Percentiles rank a stretch among this genome's conserved stretches.
Conservation (phyloP, 495 filamentous ascomycete genomes). For the Aspergillus bertholletiae region DNA sequence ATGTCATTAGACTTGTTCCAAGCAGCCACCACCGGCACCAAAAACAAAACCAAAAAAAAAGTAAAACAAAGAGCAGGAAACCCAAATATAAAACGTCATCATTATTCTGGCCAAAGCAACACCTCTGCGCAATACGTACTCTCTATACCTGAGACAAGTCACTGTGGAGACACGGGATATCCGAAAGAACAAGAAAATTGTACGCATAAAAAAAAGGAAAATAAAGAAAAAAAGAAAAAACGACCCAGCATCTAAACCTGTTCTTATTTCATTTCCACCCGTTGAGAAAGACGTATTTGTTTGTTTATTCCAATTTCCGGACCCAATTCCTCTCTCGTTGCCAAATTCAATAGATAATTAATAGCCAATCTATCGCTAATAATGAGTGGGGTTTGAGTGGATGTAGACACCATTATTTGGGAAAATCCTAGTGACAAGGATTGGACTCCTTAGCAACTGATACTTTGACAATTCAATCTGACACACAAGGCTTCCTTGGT, state of each 20-base stretch:
- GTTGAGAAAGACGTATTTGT: background rate
- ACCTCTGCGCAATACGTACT: no score
- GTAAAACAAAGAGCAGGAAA: background rate
- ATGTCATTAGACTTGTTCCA: no score
- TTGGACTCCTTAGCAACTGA: background rate
- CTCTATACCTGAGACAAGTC: conserved; percentile 14
- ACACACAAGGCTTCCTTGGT: background rate
- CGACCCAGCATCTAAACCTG: background rate
- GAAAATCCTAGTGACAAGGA: background rate
- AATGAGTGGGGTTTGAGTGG: background rate
- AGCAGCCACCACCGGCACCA: no score
- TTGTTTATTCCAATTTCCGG: background rate
- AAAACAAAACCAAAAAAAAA: background rate
- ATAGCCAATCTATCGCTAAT: background rate
- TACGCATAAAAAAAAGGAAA: background rate
- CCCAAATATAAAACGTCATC: background rate
- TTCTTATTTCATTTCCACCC: background rate
- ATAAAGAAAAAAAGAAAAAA: background rate
- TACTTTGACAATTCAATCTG: background rate
- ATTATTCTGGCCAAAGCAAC: background rate
- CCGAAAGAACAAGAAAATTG: background rate
- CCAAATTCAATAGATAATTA: background rate
- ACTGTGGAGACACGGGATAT: conserved; percentile 5
- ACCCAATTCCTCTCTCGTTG: no score
- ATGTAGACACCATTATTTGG: background rate